Conservation (phyloP, 2,329 filamentous ascomycete genomes). For the Fusarium longipes region DNA sequence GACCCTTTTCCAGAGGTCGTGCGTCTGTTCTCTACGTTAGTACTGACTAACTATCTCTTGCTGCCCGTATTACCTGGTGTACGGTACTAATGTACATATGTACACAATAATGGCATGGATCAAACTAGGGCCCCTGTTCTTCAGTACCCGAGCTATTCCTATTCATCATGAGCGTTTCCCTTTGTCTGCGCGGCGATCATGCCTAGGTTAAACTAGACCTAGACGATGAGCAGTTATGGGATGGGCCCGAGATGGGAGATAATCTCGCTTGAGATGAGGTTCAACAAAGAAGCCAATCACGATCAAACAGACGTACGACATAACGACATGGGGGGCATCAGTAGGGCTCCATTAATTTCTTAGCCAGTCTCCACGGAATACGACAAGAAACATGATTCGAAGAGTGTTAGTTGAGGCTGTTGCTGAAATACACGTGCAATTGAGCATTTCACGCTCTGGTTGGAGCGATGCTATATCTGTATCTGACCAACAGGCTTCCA, state of each 20-base stretch:
- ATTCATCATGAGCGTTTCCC: conserved; percentile 16
- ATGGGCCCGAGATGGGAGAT: conserved; percentile 40
- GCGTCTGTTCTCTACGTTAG: too few relatives aligned
- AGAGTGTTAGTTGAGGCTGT: conserved; percentile 19
- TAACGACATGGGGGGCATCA: conserved; percentile 34
- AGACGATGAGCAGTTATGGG: conserved; percentile 35
- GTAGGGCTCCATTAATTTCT: conserved; percentile 18
- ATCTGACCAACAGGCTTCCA: conserved; percentile 17
- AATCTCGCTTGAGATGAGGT: conserved; percentile 47
- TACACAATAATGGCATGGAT: conserved; percentile 14
- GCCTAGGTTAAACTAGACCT: conserved; percentile 20
- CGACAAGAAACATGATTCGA: conserved; percentile 41
- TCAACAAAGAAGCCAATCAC: conserved; percentile 40
- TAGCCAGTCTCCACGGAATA: conserved; percentile 36
- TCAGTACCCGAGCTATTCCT: conserved; percentile 16
- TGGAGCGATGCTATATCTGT: conserved; percentile 14
- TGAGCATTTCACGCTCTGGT: conserved; percentile 5
- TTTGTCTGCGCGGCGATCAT: conserved; percentile 23
- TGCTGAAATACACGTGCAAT: neutral
- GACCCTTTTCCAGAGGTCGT: conserved; percentile 26
- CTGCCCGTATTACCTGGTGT: neutral
- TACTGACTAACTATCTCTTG: too few relatives aligned
- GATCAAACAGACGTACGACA: conserved; percentile 35
- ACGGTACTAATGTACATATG: too few relatives aligned
- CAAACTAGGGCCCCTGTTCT: conserved; percentile 17